Evolutionary conservation across 495 filamentous ascomycete genomes (phyloP), one percentile per base, ranked within the genome.

Genomic region (Echria macrotheca): DNA sequence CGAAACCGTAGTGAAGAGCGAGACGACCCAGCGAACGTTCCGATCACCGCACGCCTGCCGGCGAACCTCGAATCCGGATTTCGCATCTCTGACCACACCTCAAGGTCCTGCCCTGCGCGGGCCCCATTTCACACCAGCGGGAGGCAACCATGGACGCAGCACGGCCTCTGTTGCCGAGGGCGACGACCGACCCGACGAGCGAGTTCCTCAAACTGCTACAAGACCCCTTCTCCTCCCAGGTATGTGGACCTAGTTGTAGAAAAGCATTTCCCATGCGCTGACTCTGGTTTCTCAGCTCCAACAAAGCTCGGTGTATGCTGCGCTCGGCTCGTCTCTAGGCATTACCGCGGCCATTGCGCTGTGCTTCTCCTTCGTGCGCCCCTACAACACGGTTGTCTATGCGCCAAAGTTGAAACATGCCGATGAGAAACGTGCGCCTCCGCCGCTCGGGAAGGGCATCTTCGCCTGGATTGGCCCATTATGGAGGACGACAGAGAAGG

Each of bases 361-460:
- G 46, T 67, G 79, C 58, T 98, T 96, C 76, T 96, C 85, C 59
- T 70, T 95, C 49, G 74, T 98, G 38, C 85, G 94, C 52, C 93
- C 94, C 4, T 89, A 88, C 63, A 90, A 97, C 61, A 82, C 79
- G 33, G 73, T 89, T 55, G 89, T 97, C 33, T 98, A 98, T 66
- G 91, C 94, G 4, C 93, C 93, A 29, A 94, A 95, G 58, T 75
- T 94, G 52, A 94, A 93, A 58, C 84, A 95, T 74, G 88, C 87
- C 54, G 89, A 98, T 63, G 80, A 85, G 52, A 91, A 88, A 71
- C 90, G 95, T 73, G 76, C 86, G 18, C 93, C 93, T n/a, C 93
- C 93, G n/a, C 80, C 81, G 15, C 77, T 96, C 53, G 88, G 85
- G 29, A 94, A 84, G 59, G 87, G 90, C 14, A 62, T 91, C 26